phyloP scores from a whole-genome alignment of 2,329 filamentous ascomycete genomes.

The Phaeosphaeriaceae sp. region DNA sequence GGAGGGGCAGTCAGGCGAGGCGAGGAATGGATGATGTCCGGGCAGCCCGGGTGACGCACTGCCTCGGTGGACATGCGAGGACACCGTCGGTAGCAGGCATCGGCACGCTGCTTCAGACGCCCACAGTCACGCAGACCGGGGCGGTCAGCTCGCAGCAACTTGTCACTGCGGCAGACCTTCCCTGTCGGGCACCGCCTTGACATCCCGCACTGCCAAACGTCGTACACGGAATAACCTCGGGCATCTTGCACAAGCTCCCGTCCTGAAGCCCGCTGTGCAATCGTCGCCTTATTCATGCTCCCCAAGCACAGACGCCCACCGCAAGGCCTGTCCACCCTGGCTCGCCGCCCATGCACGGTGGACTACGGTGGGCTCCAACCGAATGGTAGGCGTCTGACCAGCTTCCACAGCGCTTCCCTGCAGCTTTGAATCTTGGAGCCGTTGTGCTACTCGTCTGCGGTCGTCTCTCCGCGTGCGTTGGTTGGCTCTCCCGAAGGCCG shows the following conservation, averaged over 20 bases:
- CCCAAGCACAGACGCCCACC: constrained; percentile 19
- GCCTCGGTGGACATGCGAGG: constrained; percentile 12
- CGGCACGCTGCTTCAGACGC: constrained; percentile 5
- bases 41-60: constrained; percentile 18
- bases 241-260: constrained; percentile 26
- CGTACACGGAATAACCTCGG: constrained; percentile 34
- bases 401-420: constrained; percentile 36
- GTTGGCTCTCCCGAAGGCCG: constrained; percentile 31
- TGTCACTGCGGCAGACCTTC: constrained; percentile 24
- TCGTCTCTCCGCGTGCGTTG: constrained; percentile 21
- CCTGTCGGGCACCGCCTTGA: constrained; percentile 10
- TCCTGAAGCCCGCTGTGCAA: constrained; percentile 23
- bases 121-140: neutral
- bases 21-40: constrained; percentile 5
- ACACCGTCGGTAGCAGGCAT: constrained; percentile 18
- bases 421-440: constrained; percentile 28
- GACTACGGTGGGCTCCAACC: constrained; percentile 21
- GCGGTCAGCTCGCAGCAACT: constrained; percentile 10
- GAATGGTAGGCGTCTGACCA: constrained; percentile 35
- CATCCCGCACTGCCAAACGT: constrained; percentile 9
- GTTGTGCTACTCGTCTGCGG: constrained; percentile 36
- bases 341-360: constrained; percentile 33
- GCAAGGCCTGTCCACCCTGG: constrained; percentile 30
- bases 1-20: neutral
- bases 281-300: constrained; percentile 26